Evolutionary conservation across 495 filamentous ascomycete genomes (phyloP).

Genomic region (Letharia lupina): DNA sequence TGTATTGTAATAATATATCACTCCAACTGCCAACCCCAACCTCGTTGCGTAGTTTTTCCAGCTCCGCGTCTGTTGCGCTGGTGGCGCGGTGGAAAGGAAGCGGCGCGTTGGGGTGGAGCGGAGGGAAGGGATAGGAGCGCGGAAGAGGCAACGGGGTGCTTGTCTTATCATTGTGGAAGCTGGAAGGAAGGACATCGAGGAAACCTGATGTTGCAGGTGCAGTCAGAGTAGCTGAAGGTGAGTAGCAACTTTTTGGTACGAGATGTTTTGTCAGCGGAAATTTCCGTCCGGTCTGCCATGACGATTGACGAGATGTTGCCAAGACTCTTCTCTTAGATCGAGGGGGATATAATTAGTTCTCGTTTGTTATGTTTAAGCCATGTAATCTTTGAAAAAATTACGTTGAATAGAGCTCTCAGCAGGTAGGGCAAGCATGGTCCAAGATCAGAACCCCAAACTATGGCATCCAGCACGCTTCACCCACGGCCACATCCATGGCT

Average conservation of each 20-base stretch:
- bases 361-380: background rate
- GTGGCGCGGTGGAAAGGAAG: slow-evolving; percentile 63
- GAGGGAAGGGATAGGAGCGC: slow-evolving; percentile 3
- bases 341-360: too few relatives aligned
- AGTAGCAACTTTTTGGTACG: background rate
- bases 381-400: background rate
- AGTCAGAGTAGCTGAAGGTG: background rate
- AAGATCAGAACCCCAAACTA: slow-evolving; percentile 26
- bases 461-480: slow-evolving; percentile 50
- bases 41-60: slow-evolving; percentile 72
- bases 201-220: background rate
- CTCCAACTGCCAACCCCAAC: slow-evolving; percentile 66
- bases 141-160: slow-evolving; percentile 18
- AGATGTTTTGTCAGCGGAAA: slow-evolving; percentile 15
- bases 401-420: background rate
- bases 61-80: slow-evolving; percentile 56
- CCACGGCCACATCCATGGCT: slow-evolving; percentile 18
- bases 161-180: slow-evolving; percentile 20
- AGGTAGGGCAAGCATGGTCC: background rate
- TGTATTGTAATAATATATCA: slow-evolving; percentile 91
- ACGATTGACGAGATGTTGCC: background rate
- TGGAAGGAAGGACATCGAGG: background rate
- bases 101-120: slow-evolving; percentile 38
- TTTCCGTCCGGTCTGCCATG: background rate
- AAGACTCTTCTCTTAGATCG: background rate